These are phyloP conservation scores for Peronospora belbahrii DNA, from an alignment of 352 stramenopile genomes.

Conservation along the genomic window DNA sequence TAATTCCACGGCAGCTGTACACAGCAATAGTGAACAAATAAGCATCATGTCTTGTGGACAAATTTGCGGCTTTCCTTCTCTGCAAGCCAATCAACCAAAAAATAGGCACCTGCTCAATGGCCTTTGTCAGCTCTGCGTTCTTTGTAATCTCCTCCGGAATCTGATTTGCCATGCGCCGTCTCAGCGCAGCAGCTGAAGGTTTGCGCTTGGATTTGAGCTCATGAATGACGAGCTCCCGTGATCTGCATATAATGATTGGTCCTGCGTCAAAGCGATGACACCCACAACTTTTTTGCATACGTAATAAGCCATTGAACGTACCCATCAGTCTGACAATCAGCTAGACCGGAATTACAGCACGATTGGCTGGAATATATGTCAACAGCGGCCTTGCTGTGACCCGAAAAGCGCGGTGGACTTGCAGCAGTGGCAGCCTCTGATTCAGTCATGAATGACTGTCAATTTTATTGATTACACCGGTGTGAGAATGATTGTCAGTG, in stretches of 20 bases:
- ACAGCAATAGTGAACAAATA: background rate
- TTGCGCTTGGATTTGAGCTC: slow-evolving; percentile 59
- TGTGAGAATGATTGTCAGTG: background rate
- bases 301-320: slow-evolving; percentile 2
- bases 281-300: background rate
- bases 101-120: slow-evolving; percentile 81
- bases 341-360: slow-evolving; percentile 13
- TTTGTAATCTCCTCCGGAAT: slow-evolving; percentile 89
- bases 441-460: slow-evolving; percentile 1
- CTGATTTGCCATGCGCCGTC: slow-evolving; percentile 77
- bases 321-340: slow-evolving; percentile 11
- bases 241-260: slow-evolving; percentile 6
- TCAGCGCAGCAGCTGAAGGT: slow-evolving; percentile 42
- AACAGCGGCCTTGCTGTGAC: slow-evolving; percentile 21
- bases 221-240: slow-evolving; percentile 22
- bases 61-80: background rate
- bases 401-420: slow-evolving; percentile 53
- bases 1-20: slow-evolving; percentile 95
- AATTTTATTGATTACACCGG: too few relatives aligned
- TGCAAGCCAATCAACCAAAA: slow-evolving; percentile 4
- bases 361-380: background rate
- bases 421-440: background rate
- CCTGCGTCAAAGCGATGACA: background rate
- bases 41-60: background rate
- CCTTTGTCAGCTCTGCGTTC: slow-evolving; percentile 80